Evolutionary conservation across 2,329 filamentous ascomycete species (phyloP).

Genomic region (Grosmannia huntii): DNA sequence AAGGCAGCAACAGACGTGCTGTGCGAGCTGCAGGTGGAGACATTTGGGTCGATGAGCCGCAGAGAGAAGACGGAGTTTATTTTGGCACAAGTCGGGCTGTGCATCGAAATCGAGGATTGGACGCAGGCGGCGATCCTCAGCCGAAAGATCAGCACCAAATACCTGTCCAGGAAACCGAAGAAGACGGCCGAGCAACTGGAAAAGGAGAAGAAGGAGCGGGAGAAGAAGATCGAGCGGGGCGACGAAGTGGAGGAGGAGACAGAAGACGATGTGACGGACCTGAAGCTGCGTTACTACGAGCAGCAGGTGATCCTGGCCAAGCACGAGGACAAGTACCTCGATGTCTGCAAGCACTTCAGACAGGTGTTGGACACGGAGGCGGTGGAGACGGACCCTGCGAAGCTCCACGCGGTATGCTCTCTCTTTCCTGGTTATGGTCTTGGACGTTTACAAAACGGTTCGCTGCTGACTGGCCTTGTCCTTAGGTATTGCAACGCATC

Average conservation of each 20-base stretch:
- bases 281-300: conserved; percentile 94
- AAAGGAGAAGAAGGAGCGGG: conserved; percentile 78
- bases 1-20: conserved; percentile 83
- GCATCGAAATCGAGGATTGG: conserved; percentile 94
- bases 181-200: conserved; percentile 81
- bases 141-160: conserved; percentile 93
- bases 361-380: conserved; percentile 94
- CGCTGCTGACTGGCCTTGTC: background rate
- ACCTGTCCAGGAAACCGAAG: conserved; percentile 80
- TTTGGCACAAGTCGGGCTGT: conserved; percentile 82
- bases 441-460: background rate
- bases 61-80: conserved; percentile 99
- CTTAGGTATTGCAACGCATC: conserved; percentile 76
- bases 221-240: conserved; percentile 70
- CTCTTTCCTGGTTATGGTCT: background rate
- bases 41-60: conserved; percentile 94
- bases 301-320: conserved; percentile 93
- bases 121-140: conserved; percentile 86
- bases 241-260: conserved; percentile 68
- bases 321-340: conserved; percentile 94
- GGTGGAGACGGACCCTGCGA: conserved; percentile 76
- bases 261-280: conserved; percentile 83
- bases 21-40: conserved; percentile 96
- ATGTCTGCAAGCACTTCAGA: conserved; percentile 95
- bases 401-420: conserved; percentile 63